A percentile compares a stretch with the other conserved stretches of the same genome.
Conservation (phyloP, 2,329 filamentous ascomycete genomes). For the Mycosphaerella sp. region DNA sequence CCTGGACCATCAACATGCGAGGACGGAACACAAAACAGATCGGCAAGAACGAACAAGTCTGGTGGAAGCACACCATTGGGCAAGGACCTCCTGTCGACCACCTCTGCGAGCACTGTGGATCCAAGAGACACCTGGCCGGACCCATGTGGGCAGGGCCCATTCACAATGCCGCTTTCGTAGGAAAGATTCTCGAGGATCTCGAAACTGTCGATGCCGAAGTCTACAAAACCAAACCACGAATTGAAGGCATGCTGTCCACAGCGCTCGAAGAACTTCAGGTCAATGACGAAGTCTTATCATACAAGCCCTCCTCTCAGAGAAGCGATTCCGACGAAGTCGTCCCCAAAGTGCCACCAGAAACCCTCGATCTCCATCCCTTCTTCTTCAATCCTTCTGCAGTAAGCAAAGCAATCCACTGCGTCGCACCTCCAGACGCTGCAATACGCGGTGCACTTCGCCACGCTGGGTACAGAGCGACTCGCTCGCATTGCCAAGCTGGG, state of each 20-base stretch:
- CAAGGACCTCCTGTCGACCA: slow-evolving; percentile 61
- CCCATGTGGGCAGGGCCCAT: slow-evolving; percentile 93
- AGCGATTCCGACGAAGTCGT: slow-evolving; percentile 25
- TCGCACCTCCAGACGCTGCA: slow-evolving; percentile 70
- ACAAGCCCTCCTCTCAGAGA: slow-evolving; percentile 4
- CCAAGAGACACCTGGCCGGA: slow-evolving; percentile 78
- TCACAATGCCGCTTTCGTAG: slow-evolving; percentile 77
- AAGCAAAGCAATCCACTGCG: slow-evolving; percentile 69
- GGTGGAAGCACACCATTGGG: slow-evolving; percentile 72
- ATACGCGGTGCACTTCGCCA: slow-evolving; percentile 74
- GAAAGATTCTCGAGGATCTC: slow-evolving; percentile 67
- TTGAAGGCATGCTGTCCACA: slow-evolving; percentile 86
- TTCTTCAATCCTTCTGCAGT: slow-evolving; percentile 73
- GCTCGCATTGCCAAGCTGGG: slow-evolving; percentile 82
- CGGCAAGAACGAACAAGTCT: slow-evolving; percentile 61
- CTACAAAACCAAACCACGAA: slow-evolving; percentile 73
- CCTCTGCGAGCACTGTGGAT: slow-evolving; percentile 74
- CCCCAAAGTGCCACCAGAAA: slow-evolving; percentile 52
- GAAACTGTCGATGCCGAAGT: slow-evolving; percentile 58
- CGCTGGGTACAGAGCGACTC: slow-evolving; percentile 73
- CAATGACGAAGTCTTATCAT: slow-evolving; percentile 21
- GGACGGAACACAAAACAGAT: slow-evolving; percentile 59
- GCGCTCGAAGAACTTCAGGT: slow-evolving; percentile 65
- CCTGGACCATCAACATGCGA: slow-evolving; percentile 77
- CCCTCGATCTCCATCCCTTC: slow-evolving; percentile 71